These are phyloP conservation scores for Colletotrichum orchidophilum DNA, from an alignment of 2,329 filamentous ascomycete genomes.

Conservation along the genomic window DNA sequence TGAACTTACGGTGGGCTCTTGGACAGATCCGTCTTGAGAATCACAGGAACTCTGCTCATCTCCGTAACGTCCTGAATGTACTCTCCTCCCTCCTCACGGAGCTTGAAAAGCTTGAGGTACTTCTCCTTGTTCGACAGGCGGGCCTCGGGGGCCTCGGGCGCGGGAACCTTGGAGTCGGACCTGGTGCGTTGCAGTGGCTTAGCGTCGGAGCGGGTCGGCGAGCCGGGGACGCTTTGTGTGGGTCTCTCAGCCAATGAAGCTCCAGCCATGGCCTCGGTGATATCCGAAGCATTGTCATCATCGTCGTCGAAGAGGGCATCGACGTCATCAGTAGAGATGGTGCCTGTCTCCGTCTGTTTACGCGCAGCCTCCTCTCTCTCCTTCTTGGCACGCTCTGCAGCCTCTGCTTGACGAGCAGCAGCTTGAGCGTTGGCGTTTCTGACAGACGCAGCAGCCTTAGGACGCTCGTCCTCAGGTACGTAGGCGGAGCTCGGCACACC, in stretches of 20 bases:
- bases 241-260: conserved; percentile 89
- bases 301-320: conserved; percentile 97
- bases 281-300: conserved; percentile 85
- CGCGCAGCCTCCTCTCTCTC: conserved; percentile 91
- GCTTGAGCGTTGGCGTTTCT: conserved; percentile 79
- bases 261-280: conserved; percentile 90
- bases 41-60: conserved; percentile 97
- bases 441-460: conserved; percentile 80
- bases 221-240: conserved; percentile 94
- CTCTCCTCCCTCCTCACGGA: conserved; percentile 91
- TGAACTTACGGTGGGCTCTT: conserved; percentile 98
- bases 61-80: conserved; percentile 98
- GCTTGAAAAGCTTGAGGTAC: conserved; percentile 87
- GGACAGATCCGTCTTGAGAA: conserved; percentile 95
- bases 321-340: conserved; percentile 90
- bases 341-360: conserved; percentile 93
- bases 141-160: conserved; percentile 77
- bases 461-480: conserved; percentile 95
- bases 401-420: conserved; percentile 82
- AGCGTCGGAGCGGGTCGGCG: conserved; percentile 78
- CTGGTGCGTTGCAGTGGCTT: conserved; percentile 85
- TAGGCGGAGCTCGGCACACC: conserved; percentile 96
- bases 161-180: conserved; percentile 91
- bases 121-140: conserved; percentile 95
- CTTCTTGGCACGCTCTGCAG: conserved; percentile 81